Percentiles rank a stretch among this genome's conserved stretches.
Evolutionary conservation across 2,329 filamentous ascomycete genomes (phyloP).

Genomic region (Apiospora malaysiana): DNA sequence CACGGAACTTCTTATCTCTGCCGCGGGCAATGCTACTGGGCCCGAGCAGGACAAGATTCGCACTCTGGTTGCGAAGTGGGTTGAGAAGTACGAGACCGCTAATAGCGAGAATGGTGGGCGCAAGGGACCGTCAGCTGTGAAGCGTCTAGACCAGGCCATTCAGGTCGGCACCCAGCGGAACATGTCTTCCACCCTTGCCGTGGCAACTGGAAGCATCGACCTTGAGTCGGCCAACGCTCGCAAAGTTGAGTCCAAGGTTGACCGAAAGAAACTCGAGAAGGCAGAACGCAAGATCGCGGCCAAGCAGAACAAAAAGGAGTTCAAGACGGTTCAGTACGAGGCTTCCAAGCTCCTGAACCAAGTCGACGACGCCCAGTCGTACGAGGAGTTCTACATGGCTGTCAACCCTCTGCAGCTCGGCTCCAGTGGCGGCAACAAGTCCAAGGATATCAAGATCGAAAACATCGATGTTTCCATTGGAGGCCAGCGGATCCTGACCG

Average conservation of each 20-base stretch:
- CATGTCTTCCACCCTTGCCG: slow-evolving; percentile 92
- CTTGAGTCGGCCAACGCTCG: slow-evolving; percentile 90
- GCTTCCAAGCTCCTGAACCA: slow-evolving; percentile 87
- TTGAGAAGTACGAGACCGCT: slow-evolving; percentile 76
- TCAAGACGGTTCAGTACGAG: slow-evolving; percentile 98
- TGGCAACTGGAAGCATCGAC: slow-evolving; percentile 84
- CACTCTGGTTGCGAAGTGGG: slow-evolving; percentile 87
- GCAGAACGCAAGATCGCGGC: slow-evolving; percentile 96
- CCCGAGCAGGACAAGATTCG: slow-evolving; percentile 79
- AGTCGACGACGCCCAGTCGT: slow-evolving; percentile 83
- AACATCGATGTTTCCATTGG: slow-evolving; percentile 94
- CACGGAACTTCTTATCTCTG: slow-evolving; percentile 88
- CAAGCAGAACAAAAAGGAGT: slow-evolving; percentile 97
- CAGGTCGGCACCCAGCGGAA: slow-evolving; percentile 93
- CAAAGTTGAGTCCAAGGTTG: slow-evolving; percentile 97
- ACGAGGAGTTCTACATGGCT: slow-evolving; percentile 99
- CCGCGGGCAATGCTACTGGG: slow-evolving; percentile 80
- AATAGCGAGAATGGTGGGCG: slow-evolving; percentile 76
- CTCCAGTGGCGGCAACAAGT: slow-evolving; percentile 75
- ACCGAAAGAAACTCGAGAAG: slow-evolving; percentile 99
- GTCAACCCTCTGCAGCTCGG: slow-evolving; percentile 96
- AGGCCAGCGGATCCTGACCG: slow-evolving; percentile 85
- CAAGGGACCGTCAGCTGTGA: slow-evolving; percentile 77
- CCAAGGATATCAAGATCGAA: slow-evolving; percentile 98
- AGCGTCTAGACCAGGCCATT: slow-evolving; percentile 89